phyloP scores from a whole-genome alignment of 768 basidiomycete species.

The Pleurotus djamor region DNA sequence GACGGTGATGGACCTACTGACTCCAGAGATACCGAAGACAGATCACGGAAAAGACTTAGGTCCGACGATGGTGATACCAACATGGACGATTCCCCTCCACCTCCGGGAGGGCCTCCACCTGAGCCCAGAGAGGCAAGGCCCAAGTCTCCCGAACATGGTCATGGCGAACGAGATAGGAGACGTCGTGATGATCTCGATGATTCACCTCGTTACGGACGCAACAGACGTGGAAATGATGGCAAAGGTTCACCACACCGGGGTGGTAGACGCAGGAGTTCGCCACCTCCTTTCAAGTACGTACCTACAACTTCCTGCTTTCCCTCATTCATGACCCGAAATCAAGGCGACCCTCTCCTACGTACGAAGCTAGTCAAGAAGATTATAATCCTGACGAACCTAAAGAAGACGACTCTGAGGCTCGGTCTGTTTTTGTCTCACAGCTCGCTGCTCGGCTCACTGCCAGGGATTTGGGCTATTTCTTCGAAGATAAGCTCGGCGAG shows the following conservation, averaged over 20 bases:
- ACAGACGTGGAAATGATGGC: constrained; percentile 43
- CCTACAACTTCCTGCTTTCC: constrained; percentile 1
- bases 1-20: constrained; percentile 51
- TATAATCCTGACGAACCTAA: constrained; percentile 87
- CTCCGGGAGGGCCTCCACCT: constrained; percentile 14
- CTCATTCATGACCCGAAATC: constrained; percentile 8
- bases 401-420: constrained; percentile 96
- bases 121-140: constrained; percentile 46
- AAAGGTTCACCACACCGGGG: constrained; percentile 23
- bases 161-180: constrained; percentile 51
- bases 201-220: constrained; percentile 38
- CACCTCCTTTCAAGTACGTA: constrained; percentile 47
- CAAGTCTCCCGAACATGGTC: constrained; percentile 22
- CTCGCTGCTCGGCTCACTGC: constrained; percentile 96
- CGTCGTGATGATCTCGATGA: constrained; percentile 64
- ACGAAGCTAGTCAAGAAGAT: constrained; percentile 65
- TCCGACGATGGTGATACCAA: constrained; percentile 52
- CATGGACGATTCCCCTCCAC: constrained; percentile 32
- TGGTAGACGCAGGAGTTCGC: constrained; percentile 35
- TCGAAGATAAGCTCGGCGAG: constrained; percentile 95
- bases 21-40: constrained; percentile 46
- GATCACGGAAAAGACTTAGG: constrained; percentile 59
- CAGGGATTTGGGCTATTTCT: constrained; percentile 97
- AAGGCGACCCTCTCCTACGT: constrained; percentile 72
- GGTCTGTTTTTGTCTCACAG: constrained; percentile 98